Evolutionary conservation across 1,284 basidiomycete genomes (phyloP).

Genomic region (Trichosporon faecale): DNA sequence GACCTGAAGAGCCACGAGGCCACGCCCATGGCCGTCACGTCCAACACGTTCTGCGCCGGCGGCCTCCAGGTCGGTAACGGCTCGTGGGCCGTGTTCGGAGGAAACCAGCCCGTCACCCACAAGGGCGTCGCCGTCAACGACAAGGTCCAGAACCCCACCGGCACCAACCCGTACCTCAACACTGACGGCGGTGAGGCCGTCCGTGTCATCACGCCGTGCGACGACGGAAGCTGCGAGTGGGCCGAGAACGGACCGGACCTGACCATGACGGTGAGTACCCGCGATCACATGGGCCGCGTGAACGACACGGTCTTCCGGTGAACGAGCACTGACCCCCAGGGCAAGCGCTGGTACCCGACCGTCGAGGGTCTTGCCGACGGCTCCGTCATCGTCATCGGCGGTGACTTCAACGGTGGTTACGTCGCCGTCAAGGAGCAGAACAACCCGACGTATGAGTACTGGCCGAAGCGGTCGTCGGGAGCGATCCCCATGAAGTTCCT

Average conservation of each 20-base stretch:
- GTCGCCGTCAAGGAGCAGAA: conserved; percentile 66
- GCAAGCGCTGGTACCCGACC: conserved; percentile 74
- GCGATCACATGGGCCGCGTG: neutral
- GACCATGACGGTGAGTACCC: conserved; percentile 62
- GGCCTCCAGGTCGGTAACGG: conserved; percentile 56
- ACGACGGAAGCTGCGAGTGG: conserved; percentile 62
- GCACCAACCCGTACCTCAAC: conserved; percentile 53
- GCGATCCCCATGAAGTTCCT: conserved; percentile 73
- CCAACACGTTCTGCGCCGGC: conserved; percentile 71
- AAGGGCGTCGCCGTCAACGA: conserved; percentile 57
- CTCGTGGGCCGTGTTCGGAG: conserved; percentile 54
- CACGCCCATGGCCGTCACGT: conserved; percentile 64
- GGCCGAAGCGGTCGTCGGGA: conserved; percentile 59
- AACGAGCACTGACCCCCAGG: conserved; percentile 16
- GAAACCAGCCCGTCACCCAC: conserved; percentile 71
- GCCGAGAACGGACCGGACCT: conserved; percentile 49
- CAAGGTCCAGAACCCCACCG: conserved; percentile 47
- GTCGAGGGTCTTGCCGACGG: conserved; percentile 56
- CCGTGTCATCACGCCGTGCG: conserved; percentile 69
- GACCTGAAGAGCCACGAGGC: conserved; percentile 52
- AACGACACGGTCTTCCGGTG: neutral
- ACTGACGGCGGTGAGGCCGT: conserved; percentile 65
- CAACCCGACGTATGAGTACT: conserved; percentile 75
- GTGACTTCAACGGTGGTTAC: conserved; percentile 57
- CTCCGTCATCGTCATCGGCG: conserved; percentile 55